Base-by-base conservation (phyloP, 225 moss, liverwort and hornwort species). In the Anthoceros angustus region DNA sequence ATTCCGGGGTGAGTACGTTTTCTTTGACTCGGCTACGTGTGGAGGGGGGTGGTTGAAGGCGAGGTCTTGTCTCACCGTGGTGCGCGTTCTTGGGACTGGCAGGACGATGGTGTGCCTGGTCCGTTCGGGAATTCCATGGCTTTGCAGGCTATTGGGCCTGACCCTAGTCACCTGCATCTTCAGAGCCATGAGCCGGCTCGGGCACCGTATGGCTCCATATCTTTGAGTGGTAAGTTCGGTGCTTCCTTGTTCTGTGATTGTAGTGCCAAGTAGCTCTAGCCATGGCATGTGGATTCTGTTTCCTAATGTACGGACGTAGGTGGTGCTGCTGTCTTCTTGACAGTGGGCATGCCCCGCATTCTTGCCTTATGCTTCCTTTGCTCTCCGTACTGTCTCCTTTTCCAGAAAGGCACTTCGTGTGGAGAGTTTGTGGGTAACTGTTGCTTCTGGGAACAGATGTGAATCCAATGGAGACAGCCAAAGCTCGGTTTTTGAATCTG, bases 401-500 rank as follows among this genome's bases (percentile, higher is more conserved):
- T 18, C 14, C 7, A 48, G 6, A 18, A 18, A 7, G 6, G 18
- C 6, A 23, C 23, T n/a, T n/a, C 55, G 6, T 7, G 18, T 55
- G 55, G n/a, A 18, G 55, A 55, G 7, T 55, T 15, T 55, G 18
- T 55, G 23, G 32, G 32, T 32, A 32, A 42, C 20, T 25, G 68
- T 64, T 67, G 15, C 9, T 68, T 68, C 42, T 46, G 45, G 49
- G 64, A 45, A 65, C 83, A 95, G 94, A 95, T 74, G 86, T 95
- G 42, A 80, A 85, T 62, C 94, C 94, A 7, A 91, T 95, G 43
- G 94, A 95, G 74, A 83, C 90, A 20, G 84, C 94, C 60, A 80
- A 90, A 78, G 94, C 94, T 60, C 81, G 90, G 39, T 95, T 95
- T 77, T 77, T 95, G 82, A 88, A 95, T 76, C 77, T 95, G 63